Conservation (phyloP, 768 basidiomycete species). For the Rhizopogon vinicolor region DNA sequence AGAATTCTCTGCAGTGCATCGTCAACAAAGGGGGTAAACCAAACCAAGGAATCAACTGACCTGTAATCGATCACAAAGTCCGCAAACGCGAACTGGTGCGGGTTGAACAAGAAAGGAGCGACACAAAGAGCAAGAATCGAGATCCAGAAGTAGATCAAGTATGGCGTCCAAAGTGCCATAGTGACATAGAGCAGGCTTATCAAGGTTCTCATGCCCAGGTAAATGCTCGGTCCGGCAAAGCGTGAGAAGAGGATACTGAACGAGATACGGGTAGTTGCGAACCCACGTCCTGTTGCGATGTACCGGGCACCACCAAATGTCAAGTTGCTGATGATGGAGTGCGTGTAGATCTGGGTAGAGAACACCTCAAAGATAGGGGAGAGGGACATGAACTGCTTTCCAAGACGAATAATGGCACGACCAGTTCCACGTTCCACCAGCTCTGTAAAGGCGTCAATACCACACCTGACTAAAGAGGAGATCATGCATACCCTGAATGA, state of each 20-base stretch:
- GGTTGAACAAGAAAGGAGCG: constrained; percentile 98
- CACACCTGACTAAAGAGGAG: background rate
- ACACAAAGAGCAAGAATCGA: constrained; percentile 89
- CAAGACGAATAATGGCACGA: constrained; percentile 85
- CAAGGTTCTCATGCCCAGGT: constrained; percentile 91
- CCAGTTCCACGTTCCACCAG: constrained; percentile 92
- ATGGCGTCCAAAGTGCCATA: constrained; percentile 85
- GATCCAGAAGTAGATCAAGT: constrained; percentile 97
- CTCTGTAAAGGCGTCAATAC: constrained; percentile 48
- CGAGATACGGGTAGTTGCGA: constrained; percentile 91
- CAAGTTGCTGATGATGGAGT: constrained; percentile 95
- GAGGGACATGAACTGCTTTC: constrained; percentile 90
- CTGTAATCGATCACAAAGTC: constrained; percentile 97
- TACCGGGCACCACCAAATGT: constrained; percentile 98
- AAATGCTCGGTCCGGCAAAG: constrained; percentile 97
- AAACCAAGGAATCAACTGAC: constrained; percentile 33
- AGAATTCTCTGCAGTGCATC: constrained; percentile 67
- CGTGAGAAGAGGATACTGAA: constrained; percentile 97
- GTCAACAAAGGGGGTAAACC: background rate
- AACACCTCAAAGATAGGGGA: constrained; percentile 98
- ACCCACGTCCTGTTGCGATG: constrained; percentile 98
- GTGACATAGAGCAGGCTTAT: constrained; percentile 94
- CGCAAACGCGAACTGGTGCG: constrained; percentile 97
- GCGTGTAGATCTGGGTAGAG: constrained; percentile 96
- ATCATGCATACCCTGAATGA: constrained; percentile 75